phyloP scores from a whole-genome alignment of 306 rosid genomes.

The Sicyos edulis region DNA sequence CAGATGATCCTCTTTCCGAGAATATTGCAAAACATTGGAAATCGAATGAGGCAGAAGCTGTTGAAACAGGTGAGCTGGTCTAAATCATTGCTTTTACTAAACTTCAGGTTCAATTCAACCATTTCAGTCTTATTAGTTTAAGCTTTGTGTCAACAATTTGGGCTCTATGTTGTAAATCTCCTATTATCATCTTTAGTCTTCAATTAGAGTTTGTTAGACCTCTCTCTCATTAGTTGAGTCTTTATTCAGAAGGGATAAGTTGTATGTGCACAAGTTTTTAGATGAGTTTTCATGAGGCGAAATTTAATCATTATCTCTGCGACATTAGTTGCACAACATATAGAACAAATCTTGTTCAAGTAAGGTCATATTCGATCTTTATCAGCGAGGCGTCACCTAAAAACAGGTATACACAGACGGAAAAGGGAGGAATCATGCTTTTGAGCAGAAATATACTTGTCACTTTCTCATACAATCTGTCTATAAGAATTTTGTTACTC shows the following conservation, averaged over 20 bases:
- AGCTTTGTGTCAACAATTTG: not conserved
- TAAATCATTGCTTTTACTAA: not conserved
- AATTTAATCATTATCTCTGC: not conserved
- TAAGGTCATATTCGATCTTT: too few species aligned
- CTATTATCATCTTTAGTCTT: not conserved
- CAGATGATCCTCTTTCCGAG: slow-evolving; percentile 96
- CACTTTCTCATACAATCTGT: not conserved
- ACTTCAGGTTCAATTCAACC: not conserved
- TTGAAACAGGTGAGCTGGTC: slow-evolving; percentile 67
- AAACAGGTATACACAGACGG: not conserved
- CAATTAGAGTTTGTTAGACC: not conserved
- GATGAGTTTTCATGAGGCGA: not conserved
- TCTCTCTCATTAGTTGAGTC: not conserved
- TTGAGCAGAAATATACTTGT: not conserved
- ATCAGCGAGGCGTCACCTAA: not conserved
- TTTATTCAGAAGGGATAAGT: not conserved
- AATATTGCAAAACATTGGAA: slow-evolving; percentile 98
- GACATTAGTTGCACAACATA: too few species aligned
- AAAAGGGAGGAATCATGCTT: not conserved
- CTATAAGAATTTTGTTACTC: not conserved
- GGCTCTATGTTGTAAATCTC: not conserved
- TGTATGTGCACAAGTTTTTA: not conserved
- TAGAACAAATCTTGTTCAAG: too few species aligned
- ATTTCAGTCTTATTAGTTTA: not conserved
- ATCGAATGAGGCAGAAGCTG: slow-evolving; percentile 82